A percentile compares a stretch with the other conserved stretches of the same genome.
Evolutionary conservation across 164 flowering plant species (phyloP).

Genomic region (Warburgia ugandensis): DNA sequence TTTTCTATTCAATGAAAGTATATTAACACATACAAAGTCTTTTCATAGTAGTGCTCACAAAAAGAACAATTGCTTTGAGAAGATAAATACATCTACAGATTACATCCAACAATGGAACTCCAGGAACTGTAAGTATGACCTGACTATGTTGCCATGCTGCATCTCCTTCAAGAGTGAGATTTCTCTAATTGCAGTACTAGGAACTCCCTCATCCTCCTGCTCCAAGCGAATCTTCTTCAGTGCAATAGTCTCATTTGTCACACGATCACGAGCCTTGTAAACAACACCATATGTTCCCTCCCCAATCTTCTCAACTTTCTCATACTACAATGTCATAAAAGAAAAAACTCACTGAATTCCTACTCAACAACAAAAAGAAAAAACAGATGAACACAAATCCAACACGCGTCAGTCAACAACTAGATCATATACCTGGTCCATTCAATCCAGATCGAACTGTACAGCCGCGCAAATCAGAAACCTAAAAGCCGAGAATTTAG

Average conservation of each 20-base stretch:
- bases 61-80: not conserved
- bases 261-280: slow-evolving; percentile 83
- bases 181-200: slow-evolving; percentile 91
- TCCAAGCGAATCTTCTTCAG: slow-evolving; percentile 90
- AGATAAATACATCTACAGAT: not conserved
- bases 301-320: slow-evolving; percentile 95
- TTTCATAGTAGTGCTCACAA: too few species aligned
- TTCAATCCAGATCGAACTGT: slow-evolving; percentile 7
- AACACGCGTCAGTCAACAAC: not conserved
- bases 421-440: slow-evolving; percentile 9
- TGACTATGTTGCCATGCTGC: slow-evolving; percentile 92
- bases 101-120: not conserved
- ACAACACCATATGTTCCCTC: slow-evolving; percentile 97
- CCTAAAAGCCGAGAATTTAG: not conserved
- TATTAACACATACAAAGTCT: too few species aligned
- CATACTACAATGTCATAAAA: slow-evolving; percentile 41
- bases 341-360: not conserved
- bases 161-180: slow-evolving; percentile 94
- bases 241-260: slow-evolving; percentile 79
- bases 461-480: not conserved
- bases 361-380: not conserved
- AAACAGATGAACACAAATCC: not conserved
- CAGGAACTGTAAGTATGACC: slow-evolving; percentile 24
- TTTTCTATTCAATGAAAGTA: too few species aligned
- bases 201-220: slow-evolving; percentile 98